These are phyloP conservation scores for Noccaea caerulescens DNA, from an alignment of 345 rosid genomes.

Conservation along the genomic window DNA sequence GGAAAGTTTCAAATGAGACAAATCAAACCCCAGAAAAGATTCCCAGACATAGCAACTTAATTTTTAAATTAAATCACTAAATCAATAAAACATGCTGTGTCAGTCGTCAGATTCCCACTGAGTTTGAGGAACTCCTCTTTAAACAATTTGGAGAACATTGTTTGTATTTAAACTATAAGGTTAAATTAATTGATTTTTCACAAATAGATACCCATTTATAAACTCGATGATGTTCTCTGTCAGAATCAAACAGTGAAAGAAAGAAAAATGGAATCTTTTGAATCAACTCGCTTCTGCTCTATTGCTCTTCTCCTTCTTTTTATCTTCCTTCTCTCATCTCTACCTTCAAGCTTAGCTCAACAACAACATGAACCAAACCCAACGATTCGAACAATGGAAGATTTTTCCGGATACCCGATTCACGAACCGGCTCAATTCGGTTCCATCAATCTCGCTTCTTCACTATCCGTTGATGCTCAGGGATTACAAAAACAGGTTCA, in stretches of 20 bases:
- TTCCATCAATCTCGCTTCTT: constrained; percentile 45
- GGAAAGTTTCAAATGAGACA: too few relatives aligned
- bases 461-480: constrained; percentile 62
- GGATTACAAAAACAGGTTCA: constrained; percentile 70
- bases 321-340: constrained; percentile 27
- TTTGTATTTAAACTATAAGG: not conserved
- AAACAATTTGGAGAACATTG: constrained; percentile 26
- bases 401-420: constrained; percentile 84
- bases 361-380: constrained; percentile 55
- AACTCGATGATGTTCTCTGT: not conserved
- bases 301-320: constrained; percentile 30
- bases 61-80: too few relatives aligned
- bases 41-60: too few relatives aligned
- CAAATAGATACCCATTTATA: constrained; percentile 3
- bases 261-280: constrained; percentile 37
- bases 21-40: too few relatives aligned
- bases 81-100: constrained; percentile 17
- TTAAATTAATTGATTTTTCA: constrained; percentile 9
- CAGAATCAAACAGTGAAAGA: constrained; percentile 18
- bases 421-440: constrained; percentile 54
- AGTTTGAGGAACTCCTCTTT: not conserved
- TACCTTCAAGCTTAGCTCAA: constrained; percentile 48
- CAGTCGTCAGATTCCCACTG: constrained; percentile 31
- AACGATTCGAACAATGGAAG: constrained; percentile 71
- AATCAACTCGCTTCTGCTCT: constrained; percentile 30